These are phyloP conservation scores for Trichopus zeylanicus DNA, from an alignment of 116 monocot genomes.

Conservation along the genomic window DNA sequence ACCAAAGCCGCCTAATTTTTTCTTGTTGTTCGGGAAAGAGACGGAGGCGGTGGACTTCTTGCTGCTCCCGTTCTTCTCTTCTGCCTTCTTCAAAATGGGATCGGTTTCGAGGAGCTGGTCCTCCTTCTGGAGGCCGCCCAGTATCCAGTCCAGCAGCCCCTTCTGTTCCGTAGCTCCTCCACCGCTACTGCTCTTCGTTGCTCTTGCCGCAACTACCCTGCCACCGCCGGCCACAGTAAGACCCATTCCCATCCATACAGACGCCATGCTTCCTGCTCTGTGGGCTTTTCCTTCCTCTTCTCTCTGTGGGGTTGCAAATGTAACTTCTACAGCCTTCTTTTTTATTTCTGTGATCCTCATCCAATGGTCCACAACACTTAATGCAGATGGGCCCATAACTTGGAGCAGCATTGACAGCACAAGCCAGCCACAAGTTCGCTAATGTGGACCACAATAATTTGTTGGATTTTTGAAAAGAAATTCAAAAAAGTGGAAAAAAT, in stretches of 20 bases:
- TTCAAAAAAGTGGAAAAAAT: neutral
- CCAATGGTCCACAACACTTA: neutral
- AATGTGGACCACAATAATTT: neutral
- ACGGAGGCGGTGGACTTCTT: conserved; percentile 31
- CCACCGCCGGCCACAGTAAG: conserved; percentile 16
- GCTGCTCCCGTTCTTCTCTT: conserved; percentile 25
- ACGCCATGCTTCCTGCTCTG: conserved; percentile 38
- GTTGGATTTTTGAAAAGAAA: neutral
- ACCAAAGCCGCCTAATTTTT: conserved; percentile 52
- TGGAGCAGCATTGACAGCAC: neutral
- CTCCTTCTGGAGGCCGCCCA: conserved; percentile 48
- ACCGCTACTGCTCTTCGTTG: conserved; percentile 14
- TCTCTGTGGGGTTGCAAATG: neutral
- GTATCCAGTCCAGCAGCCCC: conserved; percentile 58
- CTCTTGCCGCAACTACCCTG: conserved; percentile 19
- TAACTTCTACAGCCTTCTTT: neutral
- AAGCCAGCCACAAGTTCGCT: conserved; percentile 1
- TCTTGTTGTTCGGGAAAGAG: conserved; percentile 37
- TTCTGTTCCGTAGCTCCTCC: conserved; percentile 46
- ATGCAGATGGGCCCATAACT: neutral
- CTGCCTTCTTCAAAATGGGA: conserved; percentile 69
- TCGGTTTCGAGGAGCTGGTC: conserved; percentile 88
- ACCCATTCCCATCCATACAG: conserved; percentile 43
- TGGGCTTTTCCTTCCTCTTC: neutral
- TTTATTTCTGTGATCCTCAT: neutral